Base-by-base conservation (phyloP, 306 rosid genomes). In the Oxytropis ochrocephala region DNA sequence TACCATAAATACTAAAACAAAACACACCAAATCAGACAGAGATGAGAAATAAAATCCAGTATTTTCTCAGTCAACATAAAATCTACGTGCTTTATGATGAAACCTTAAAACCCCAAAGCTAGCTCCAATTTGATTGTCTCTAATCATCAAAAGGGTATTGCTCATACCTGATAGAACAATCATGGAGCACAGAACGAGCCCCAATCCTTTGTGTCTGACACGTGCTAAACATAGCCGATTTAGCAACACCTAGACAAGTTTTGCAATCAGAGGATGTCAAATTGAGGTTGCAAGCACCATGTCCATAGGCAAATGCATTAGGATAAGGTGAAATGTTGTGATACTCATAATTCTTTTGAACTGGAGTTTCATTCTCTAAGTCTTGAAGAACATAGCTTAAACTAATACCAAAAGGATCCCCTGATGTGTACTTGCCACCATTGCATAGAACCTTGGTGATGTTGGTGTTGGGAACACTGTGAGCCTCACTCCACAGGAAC, bases 301-400 rank as follows among this genome's bases (percentile, higher is more conserved):
- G 97, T 7, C 85, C 93, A 61, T 86, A 83, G 11, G 91, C 96
- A 78, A 86, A 88, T 44, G 88, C 80, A 84, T 82, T 87, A 17
- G 96, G 94, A 63, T 76, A 87, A 12, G 96, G 96, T 13, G 91
- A 87, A 47, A 87, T 85, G 79, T 82, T 78, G 75, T 49, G 64
- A 68, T 66, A 83, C 10, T 87, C 91, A 7, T 79, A 65, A 12
- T 49, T 80, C 24, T 55, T 73, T 8, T 38, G 30, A 0, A 57
- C 59, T 64, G 85, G 67, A 12, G 93, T 72, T 7, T 33, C 60
- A 0, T 11, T 76, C 56, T 78, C 85, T 5, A 88, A 32, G 41
- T 85, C 88, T 38, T 27, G 71, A 7, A 91, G 75, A 47, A 86
- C 76, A 60, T 86, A 86, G 58, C 32, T 59, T 13, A 87, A 61